Base-by-base conservation (phyloP, 257 asterid species). In the Fraxinus quadrangulata region DNA sequence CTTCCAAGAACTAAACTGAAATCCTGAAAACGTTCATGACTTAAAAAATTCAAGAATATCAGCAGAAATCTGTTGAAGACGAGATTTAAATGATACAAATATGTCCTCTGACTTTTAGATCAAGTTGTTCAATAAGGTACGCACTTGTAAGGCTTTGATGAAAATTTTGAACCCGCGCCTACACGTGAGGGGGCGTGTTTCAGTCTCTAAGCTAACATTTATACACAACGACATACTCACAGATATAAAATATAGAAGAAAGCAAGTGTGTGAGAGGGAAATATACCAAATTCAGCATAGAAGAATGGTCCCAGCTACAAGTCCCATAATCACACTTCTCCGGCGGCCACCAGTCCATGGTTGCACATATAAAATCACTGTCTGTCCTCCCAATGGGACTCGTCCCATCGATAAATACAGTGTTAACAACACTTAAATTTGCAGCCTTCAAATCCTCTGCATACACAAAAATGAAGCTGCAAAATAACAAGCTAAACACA, bases 331-430 rank as follows among this genome's bases (percentile, higher is more conserved):
- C 94, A 83, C 92, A 88, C 68, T 90, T 90, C 23, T 73, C 77
- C 40, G 88, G 81, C 14, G 95, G 95, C 95, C 95, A 90, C 89
- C 85, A 88, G 65, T 90, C 95, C 81, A 90, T 13, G 3, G 92
- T 90, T 6, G 92, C 90, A 75, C 95, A 90, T 14, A 90, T 83
- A 81, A 85, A 90, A 71, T 88, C 81, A 1, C 79, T 79, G 76
- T 83, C 93, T 16, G 86, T 86, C 45, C 49, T 65, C 5, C 89
- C 92, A 71, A 88, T 83, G 30, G 88, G 67, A 4, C 75, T 76
- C 2, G 42, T 72, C 13, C 92, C 92, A 84, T 86, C 85, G 16
- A 91, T 81, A 36, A 76, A 73, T 21, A 87, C 84, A 37, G 37
- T 85, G 14, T 88, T 86, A 2, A 76, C 73, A 36, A 54, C 71